Base-by-base conservation (phyloP, 2,329 filamentous ascomycete species). In the Dendryphion nanum region DNA sequence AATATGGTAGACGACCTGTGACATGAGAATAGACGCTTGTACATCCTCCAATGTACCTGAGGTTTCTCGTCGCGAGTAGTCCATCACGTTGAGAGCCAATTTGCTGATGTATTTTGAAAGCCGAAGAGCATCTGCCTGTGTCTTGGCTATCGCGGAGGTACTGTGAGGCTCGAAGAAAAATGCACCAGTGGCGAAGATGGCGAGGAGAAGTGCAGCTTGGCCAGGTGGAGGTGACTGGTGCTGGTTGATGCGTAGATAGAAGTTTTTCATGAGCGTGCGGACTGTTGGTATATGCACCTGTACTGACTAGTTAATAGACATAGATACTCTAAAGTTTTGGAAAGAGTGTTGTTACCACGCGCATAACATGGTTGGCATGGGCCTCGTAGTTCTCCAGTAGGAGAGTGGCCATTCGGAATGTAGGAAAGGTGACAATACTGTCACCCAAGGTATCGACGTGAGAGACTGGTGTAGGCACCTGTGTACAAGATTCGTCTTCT, bases 11-110 rank as follows among this genome's bases (percentile, higher is more conserved):
- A 39, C 8, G 6, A 30, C 23, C 12, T 30, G 36, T n/a, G 35
- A 42, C 31, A 35, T 33, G 6, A 42, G 10, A 6, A 35, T 24
- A n/a, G 30, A 35, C 2, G 40, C 40, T 35, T 42, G 40, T 12
- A 39, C 36, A 16, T 42, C 40, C 21, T 39, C 40, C 14, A 42
- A 21, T 5, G 36, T 39, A 23, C 35, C 35, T 3, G 35, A 38
- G 3, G 20, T 38, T 8, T n/a, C 28, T 19, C 36, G 35, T 4
- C 30, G 35, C 4, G 40, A 42, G 15, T 42, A 18, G 12, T 42
- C 36, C 12, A 42, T 17, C 16, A 29, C 21, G 24, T 42, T 36
- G n/a, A 39, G 23, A 6, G 36, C 35, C 18, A 19, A 10, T 30
- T 33, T 42, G 24, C 18, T 24, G 13, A 37, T 35, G 13, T 12